phyloP scores from a whole-genome alignment of 352 stramenopile genomes.

The Phytophthora sp. region DNA sequence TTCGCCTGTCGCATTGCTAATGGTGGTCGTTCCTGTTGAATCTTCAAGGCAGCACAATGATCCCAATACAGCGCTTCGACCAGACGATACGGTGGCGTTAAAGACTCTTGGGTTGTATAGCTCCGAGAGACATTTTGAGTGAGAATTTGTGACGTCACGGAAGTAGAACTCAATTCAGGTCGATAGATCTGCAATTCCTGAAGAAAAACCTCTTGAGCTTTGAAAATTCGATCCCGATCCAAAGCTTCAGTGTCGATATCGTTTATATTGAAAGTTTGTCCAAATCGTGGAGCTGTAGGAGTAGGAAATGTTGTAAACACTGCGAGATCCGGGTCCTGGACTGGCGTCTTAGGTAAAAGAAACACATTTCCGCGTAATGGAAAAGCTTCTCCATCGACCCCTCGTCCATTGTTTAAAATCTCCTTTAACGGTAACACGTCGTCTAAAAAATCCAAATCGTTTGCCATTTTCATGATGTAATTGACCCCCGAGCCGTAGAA shows the following conservation, averaged over 20 bases:
- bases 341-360: conserved; percentile 61
- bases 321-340: conserved; percentile 67
- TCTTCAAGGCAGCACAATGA: conserved; percentile 70
- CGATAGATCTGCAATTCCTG: conserved; percentile 72
- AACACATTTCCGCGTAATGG: conserved; percentile 77
- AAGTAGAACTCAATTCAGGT: conserved; percentile 32
- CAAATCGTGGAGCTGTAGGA: conserved; percentile 31
- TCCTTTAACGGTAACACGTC: conserved; percentile 53
- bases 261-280: conserved; percentile 12
- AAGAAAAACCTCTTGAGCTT: conserved; percentile 60
- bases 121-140: neutral
- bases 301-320: conserved; percentile 47
- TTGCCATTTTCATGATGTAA: conserved; percentile 80
- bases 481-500: conserved; percentile 65
- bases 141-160: neutral
- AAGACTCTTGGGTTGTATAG: conserved; percentile 5
- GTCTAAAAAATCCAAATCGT: conserved; percentile 78
- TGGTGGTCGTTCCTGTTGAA: conserved; percentile 51
- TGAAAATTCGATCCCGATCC: conserved; percentile 54
- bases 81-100: conserved; percentile 31
- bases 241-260: conserved; percentile 43
- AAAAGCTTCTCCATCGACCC: conserved; percentile 42
- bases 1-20: conserved; percentile 56
- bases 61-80: conserved; percentile 87
- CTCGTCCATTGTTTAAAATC: conserved; percentile 49